Base-by-base conservation (phyloP, 1,284 basidiomycete genomes). In the Baeospora myosura region DNA sequence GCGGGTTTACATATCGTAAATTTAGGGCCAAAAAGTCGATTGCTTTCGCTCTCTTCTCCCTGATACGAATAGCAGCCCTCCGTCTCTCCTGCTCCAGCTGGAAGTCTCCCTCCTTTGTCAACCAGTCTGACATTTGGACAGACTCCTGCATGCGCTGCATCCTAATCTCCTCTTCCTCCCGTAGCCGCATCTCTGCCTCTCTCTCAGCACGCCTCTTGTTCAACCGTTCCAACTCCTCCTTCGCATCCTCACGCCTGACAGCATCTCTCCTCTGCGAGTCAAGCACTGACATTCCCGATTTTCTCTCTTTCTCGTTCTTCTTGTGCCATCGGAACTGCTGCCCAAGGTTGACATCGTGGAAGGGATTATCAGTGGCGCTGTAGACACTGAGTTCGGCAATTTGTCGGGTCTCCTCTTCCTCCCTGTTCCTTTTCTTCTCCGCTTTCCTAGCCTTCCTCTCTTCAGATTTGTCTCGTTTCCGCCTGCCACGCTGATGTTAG, bases 281-380 rank as follows among this genome's bases (percentile, higher is more conserved):
- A 1, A 81, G 82, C 0, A 81, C 57, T 1, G 83, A 78, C 43
- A 98, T 57, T 1, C 96, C 96, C 44, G 81, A 68, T 62, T 95
- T 97, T 56, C 80, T 77, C 60, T 98, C 96, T 66, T 92, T 92
- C 60, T 98, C 95, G 26, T 82, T 78, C 69, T 98, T 98, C 73
- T 99, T 99, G 63, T 92, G 89, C 96, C 96, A 99, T 45, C 86
- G 81, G 64, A 98, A 98, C 60, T 92, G 88, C 57, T 97, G 89
- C 17, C 82, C 85, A 21, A 98, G 78, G 60, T 97, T 97, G 48
- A 90, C 82, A 57, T 98, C 95, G 63, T 97, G 89, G 71, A 98
- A 98, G 0, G 95, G 95, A 58, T 98, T 98, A 69, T 93, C 88
- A 5, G 81, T 83, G 29, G 91, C 89, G 52, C 90, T 93, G 69